Evolutionary conservation across 2,329 filamentous ascomycete species (phyloP), one percentile per base, ranked within the genome.

Genomic region (Aureobasidium leucospermi): DNA sequence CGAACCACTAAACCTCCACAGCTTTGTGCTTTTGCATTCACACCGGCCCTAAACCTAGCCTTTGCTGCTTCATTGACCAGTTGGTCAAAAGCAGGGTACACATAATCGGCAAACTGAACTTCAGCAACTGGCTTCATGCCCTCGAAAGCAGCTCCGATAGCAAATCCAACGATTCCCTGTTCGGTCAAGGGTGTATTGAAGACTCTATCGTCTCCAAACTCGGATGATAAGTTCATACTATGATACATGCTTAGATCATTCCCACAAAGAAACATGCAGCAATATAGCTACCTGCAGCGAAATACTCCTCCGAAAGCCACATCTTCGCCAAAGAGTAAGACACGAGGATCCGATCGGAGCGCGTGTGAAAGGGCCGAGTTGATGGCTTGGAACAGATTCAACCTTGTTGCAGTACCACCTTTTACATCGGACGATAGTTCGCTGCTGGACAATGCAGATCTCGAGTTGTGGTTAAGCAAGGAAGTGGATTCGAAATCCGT

Each of bases 301-400:
- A 99, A 99, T 15, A 99, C 94, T 58, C 94, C 94, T 43, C 94
- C 94, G 67, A 99, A 99, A 13, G 94, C 90, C 7, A 99, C 91
- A 70, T 99, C 94, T 74, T 99, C 94, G 43, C 94, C 94, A 68
- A 99, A 99, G 9, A 99, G 81, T 60, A 97, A 78, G 23, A 96
- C 90, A 16, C 87, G 85, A 64, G 96, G 90, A 67, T 96, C 92
- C 38, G 87, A 84, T 15, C 87, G 84, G 31, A 99, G 81, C 28
- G 93, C 90, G 61, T 87, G 89, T 23, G 88, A 84, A 23, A 99
- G 80, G 10, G 93, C 92, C 65, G 93, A 86, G 71, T 97, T 97
- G 78, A 99, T 85, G 53, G 94, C 87, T 72, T 96, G 90, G 76
- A 94, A 96, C 39, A 96, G 82, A 75, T 97, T 97, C 81, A 95